Percentiles rank a stretch among this genome's conserved stretches.
These are phyloP conservation scores for Chenopodium formosanum DNA, from an alignment of 148 eudicot species.

Conservation along the genomic window DNA sequence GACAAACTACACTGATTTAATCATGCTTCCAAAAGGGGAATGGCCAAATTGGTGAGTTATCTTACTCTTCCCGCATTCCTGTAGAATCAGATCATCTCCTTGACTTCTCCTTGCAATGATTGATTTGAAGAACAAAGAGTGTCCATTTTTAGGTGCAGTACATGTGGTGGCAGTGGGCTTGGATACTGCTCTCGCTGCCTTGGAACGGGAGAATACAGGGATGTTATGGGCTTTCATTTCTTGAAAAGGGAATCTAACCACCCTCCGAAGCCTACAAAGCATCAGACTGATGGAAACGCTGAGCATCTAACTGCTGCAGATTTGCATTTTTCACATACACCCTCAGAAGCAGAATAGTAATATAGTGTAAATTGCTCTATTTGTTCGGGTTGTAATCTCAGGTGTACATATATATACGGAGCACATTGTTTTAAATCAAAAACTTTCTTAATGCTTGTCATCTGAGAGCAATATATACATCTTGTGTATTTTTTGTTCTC, in stretches of 20 bases:
- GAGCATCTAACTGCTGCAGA: slow-evolving; percentile 43
- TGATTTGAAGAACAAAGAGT: slow-evolving; percentile 6
- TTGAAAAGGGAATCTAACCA: slow-evolving; percentile 47
- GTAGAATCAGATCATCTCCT: not conserved
- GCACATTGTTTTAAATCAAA: too few species aligned
- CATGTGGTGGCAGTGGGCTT: slow-evolving; percentile 89
- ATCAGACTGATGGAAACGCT: slow-evolving; percentile 21
- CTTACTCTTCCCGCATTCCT: not conserved
- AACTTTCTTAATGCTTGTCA: not conserved
- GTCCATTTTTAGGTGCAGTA: slow-evolving; percentile 60
- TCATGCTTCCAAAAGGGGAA: slow-evolving; percentile 83
- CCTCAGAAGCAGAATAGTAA: slow-evolving; percentile 16
- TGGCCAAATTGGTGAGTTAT: slow-evolving; percentile 91
- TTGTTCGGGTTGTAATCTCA: too few species aligned
- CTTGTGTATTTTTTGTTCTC: not conserved
- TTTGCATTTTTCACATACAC: slow-evolving; percentile 35
- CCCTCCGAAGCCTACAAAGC: slow-evolving; percentile 14
- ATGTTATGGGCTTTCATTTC: slow-evolving; percentile 72
- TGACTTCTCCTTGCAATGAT: not conserved
- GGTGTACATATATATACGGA: too few species aligned
- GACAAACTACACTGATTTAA: slow-evolving; percentile 48
- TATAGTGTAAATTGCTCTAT: not conserved
- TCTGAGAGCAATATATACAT: not conserved
- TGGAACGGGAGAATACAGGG: slow-evolving; percentile 84
- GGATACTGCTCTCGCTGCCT: slow-evolving; percentile 72